Evolutionary conservation across 2,329 filamentous ascomycete genomes (phyloP).

Genomic region (Aspergillus neotritici): DNA sequence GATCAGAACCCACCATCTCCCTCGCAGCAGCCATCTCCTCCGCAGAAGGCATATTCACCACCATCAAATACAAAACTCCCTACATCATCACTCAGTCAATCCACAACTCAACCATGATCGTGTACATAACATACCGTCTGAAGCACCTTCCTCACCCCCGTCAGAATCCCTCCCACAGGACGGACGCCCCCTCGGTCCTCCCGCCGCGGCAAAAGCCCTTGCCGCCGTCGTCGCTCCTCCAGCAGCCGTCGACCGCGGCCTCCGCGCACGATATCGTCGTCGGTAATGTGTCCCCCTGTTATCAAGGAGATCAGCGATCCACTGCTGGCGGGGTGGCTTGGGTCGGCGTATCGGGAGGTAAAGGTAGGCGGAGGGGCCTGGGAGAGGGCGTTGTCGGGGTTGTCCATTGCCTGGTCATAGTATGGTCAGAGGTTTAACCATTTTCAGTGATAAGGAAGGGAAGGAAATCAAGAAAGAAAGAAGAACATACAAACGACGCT

Average conservation of each 20-base stretch:
- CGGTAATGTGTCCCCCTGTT: constrained; percentile 41
- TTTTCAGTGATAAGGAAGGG: constrained; percentile 11
- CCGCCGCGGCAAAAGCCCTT: not conserved
- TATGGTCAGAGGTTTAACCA: not conserved
- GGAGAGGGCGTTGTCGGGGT: constrained; percentile 38
- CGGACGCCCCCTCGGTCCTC: not conserved
- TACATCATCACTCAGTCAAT: constrained; percentile 14
- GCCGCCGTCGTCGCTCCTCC: not conserved
- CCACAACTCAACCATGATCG: not conserved
- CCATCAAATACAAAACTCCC: constrained; percentile 48
- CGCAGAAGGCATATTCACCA: constrained; percentile 47
- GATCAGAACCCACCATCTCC: too few species aligned
- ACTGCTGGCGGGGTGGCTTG: constrained; percentile 47
- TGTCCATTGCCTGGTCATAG: constrained; percentile 26
- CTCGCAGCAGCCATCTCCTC: constrained; percentile 32
- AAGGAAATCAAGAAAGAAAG: constrained; percentile 2
- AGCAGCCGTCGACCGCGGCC: constrained; percentile 2
- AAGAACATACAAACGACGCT: constrained; percentile 39
- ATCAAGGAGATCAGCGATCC: constrained; percentile 45
- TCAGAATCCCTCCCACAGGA: constrained; percentile 12
- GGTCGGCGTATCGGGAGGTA: constrained; percentile 47
- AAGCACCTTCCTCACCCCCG: constrained; percentile 26
- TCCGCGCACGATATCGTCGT: constrained; percentile 5
- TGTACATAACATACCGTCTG: not conserved
- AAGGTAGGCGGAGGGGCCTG: constrained; percentile 34